Evolutionary conservation across 169 alveolate genomes (phyloP).

Genomic region (Plasmodium blacklocki): DNA sequence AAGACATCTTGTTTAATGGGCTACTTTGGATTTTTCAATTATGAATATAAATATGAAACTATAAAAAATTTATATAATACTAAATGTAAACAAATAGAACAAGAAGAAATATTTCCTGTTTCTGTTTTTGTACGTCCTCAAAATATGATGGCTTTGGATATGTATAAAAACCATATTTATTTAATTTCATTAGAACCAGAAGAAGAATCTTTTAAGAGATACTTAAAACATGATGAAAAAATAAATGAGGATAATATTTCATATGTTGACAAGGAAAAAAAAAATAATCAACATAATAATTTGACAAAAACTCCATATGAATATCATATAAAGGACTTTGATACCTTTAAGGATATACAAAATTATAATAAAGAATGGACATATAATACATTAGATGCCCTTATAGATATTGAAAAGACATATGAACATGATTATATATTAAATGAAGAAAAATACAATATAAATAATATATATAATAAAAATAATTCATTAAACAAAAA

Average conservation of each 20-base stretch:
- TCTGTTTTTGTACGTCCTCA: conserved; percentile 49
- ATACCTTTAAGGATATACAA: not conserved
- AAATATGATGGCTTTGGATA: conserved; percentile 31
- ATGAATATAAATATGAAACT: conserved; percentile 76
- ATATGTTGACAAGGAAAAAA: not conserved
- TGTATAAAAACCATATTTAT: conserved; percentile 18
- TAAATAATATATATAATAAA: not conserved
- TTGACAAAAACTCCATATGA: not conserved
- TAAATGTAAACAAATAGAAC: not conserved
- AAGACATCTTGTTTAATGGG: conserved; percentile 52
- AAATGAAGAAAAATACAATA: conserved; percentile 4
- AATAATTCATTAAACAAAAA: not conserved
- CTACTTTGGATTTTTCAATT: conserved; percentile 78
- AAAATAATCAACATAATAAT: not conserved
- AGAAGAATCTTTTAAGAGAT: not conserved
- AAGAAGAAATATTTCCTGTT: conserved; percentile 3
- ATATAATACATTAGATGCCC: not conserved
- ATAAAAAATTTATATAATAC: conserved; percentile 32
- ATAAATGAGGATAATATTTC: not conserved
- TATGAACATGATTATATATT: not conserved
- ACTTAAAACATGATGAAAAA: not conserved
- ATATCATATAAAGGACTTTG: not conserved
- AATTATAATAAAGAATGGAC: not conserved
- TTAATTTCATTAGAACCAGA: conserved; percentile 25
- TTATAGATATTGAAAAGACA: not conserved